phyloP scores from a whole-genome alignment of 345 rosid genomes.

The Rhizophora apiculata region DNA sequence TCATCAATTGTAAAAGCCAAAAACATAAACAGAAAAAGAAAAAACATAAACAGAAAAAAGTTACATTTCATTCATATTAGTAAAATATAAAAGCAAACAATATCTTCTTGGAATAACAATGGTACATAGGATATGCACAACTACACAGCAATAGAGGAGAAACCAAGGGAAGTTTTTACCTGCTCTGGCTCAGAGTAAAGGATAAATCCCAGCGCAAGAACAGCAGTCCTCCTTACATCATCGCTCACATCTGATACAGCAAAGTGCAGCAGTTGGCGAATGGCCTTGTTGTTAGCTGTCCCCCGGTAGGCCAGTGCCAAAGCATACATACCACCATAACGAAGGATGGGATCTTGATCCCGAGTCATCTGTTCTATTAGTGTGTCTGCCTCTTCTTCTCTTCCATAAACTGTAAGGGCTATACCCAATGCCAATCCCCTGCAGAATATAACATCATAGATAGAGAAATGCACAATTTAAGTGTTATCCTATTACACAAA shows the following conservation, averaged over 20 bases:
- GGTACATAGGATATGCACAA: not conserved
- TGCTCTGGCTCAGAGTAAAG: constrained; percentile 97
- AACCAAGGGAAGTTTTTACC: constrained; percentile 37
- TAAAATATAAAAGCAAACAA: too few species aligned
- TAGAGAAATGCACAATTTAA: not conserved
- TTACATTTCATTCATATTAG: not conserved
- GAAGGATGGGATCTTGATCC: constrained; percentile 95
- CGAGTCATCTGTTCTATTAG: constrained; percentile 98
- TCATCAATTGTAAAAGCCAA: not conserved
- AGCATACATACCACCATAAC: constrained; percentile 99
- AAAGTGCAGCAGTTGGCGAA: constrained; percentile 95
- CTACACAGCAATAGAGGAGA: not conserved
- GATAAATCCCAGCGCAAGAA: constrained; percentile 97
- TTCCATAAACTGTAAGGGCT: constrained; percentile 95
- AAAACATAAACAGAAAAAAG: not conserved
- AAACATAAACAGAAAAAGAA: not conserved
- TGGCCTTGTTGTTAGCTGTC: constrained; percentile 97
- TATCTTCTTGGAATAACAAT: not conserved
- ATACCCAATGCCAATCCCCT: constrained; percentile 97
- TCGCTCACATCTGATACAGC: constrained; percentile 99
- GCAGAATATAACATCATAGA: constrained; percentile 8
- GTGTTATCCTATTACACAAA: not conserved
- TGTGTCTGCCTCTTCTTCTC: constrained; percentile 99
- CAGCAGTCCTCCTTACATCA: constrained; percentile 98
- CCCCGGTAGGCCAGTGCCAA: constrained; percentile 96